These are phyloP conservation scores for Saccharomyces eubayanus DNA, from an alignment of 805 yeast species.

Conservation along the genomic window DNA sequence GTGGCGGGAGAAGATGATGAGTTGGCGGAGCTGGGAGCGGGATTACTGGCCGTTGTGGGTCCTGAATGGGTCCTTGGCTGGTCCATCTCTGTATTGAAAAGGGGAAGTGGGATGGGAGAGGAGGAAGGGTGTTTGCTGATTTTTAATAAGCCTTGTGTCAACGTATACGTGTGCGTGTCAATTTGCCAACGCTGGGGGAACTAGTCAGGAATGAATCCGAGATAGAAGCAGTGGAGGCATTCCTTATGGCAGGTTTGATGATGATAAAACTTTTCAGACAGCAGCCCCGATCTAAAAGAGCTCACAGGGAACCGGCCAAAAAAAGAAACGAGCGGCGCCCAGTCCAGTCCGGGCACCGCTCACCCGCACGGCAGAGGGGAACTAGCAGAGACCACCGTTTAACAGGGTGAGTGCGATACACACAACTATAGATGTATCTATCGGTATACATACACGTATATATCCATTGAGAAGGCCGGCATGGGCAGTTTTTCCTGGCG, in stretches of 20 bases:
- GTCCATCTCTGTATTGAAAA: slow-evolving; percentile 4
- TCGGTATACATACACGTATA: neutral
- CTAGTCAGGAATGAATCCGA: neutral
- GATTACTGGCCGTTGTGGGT: neutral
- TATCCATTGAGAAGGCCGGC: neutral
- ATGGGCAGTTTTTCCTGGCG: neutral
- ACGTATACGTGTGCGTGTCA: neutral
- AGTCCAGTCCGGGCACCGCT: neutral
- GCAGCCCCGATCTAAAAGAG: neutral
- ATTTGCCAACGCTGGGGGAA: neutral
- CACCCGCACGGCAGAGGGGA: neutral
- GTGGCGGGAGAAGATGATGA: slow-evolving; percentile 2
- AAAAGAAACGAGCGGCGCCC: neutral
- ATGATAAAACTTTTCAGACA: slow-evolving; percentile 1
- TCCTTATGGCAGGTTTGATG: neutral
- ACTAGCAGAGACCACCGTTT: neutral
- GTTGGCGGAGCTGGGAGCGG: slow-evolving; percentile 9
- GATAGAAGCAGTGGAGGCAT: neutral
- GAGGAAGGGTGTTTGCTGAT: neutral
- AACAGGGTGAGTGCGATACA: neutral
- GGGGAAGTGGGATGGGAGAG: neutral
- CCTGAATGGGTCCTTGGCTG: slow-evolving; percentile 10
- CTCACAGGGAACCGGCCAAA: slow-evolving; percentile 1
- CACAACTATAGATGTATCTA: neutral
- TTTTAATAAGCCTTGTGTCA: neutral